These are phyloP conservation scores for Aegilops bicornis DNA, from an alignment of 176 grass and related monocot species.

Conservation along the genomic window DNA sequence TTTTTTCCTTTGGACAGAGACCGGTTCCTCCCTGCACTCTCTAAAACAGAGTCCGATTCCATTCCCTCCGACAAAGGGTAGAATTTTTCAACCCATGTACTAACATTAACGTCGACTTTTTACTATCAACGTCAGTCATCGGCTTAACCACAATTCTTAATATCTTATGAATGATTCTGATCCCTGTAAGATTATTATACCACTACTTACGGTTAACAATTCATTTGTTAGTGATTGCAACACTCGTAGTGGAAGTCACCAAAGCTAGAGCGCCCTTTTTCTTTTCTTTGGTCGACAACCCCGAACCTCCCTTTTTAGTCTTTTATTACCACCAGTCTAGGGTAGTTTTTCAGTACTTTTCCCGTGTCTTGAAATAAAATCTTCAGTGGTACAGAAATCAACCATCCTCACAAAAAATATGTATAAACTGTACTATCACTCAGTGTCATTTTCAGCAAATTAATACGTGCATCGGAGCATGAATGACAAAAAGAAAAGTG, in stretches of 20 bases:
- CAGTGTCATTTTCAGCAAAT: too few relatives aligned
- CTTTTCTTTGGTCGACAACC: too few relatives aligned
- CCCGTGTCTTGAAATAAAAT: too few relatives aligned
- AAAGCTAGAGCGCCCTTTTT: too few relatives aligned
- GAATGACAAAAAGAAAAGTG: too few relatives aligned
- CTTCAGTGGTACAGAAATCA: too few relatives aligned
- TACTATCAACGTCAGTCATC: not conserved
- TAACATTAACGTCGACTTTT: not conserved
- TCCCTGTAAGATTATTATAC: not conserved
- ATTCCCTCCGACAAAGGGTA: not conserved
- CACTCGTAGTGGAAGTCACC: not conserved
- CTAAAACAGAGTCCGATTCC: not conserved
- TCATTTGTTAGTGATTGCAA: not conserved
- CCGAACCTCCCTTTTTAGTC: too few relatives aligned
- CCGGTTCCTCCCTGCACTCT: not conserved
- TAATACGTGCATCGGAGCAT: too few relatives aligned
- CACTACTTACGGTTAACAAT: not conserved
- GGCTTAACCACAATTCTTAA: not conserved
- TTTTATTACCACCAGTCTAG: too few relatives aligned
- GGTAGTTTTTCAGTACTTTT: too few relatives aligned
- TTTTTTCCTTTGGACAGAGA: not conserved
- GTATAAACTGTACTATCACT: too few relatives aligned
- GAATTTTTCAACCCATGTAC: not conserved
- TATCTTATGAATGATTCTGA: not conserved
- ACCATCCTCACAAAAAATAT: too few relatives aligned